A percentile compares a stretch with the other conserved stretches of the same genome.
phyloP scores from a whole-genome alignment of 73 alveolate genomes.

The Stentor roeselii region DNA sequence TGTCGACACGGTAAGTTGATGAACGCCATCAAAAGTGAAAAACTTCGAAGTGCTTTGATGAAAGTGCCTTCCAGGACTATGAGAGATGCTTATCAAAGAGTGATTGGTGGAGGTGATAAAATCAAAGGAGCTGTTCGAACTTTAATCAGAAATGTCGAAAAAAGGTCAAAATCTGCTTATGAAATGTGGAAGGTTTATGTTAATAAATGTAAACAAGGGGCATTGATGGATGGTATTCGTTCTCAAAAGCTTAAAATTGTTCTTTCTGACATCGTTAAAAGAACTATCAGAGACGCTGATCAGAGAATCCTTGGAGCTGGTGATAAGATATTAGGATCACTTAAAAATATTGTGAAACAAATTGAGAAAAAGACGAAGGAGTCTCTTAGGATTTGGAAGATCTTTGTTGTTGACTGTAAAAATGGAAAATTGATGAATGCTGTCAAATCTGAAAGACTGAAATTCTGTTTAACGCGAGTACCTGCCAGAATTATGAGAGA shows the following conservation, averaged over 20 bases:
- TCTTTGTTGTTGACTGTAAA: not conserved
- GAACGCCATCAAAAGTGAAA: not conserved
- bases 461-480: not conserved
- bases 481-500: not conserved
- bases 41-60: not conserved
- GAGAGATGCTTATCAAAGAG: constrained; percentile 20
- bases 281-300: not conserved
- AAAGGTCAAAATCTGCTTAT: not conserved
- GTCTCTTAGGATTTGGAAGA: not conserved
- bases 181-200: not conserved
- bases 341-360: not conserved
- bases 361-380: not conserved
- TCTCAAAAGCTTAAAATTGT: not conserved
- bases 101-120: not conserved
- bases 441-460: not conserved
- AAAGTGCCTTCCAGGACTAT: constrained; percentile 10
- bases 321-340: not conserved
- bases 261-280: not conserved
- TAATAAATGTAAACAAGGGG: not conserved
- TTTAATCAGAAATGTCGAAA: not conserved
- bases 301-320: not conserved
- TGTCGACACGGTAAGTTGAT: not conserved
- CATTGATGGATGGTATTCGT: not conserved
- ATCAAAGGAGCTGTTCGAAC: not conserved
- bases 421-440: not conserved